Conservation (phyloP, 2,329 filamentous ascomycete species). For the Stachybotrys chartarum region DNA sequence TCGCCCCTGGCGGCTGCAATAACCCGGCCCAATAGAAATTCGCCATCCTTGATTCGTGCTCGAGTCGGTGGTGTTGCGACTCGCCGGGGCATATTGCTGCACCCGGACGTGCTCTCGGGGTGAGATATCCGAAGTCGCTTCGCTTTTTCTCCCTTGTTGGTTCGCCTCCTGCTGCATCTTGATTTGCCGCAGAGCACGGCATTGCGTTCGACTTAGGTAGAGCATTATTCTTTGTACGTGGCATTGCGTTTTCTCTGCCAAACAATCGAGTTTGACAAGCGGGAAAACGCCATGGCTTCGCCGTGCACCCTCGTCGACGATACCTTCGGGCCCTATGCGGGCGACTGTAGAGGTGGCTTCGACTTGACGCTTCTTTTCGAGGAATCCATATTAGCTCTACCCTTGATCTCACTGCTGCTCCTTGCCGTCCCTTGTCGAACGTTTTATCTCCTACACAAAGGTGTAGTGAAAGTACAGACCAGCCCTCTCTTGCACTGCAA, state of each 20-base stretch:
- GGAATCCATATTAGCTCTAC: constrained; percentile 21
- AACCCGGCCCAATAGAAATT: neutral
- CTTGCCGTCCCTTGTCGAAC: constrained; percentile 15
- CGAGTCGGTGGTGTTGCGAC: neutral
- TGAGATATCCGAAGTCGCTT: too few species aligned
- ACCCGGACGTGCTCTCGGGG: too few species aligned
- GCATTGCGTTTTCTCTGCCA: too few species aligned
- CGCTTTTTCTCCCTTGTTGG: too few species aligned
- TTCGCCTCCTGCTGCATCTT: too few species aligned
- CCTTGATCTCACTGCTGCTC: constrained; percentile 17
- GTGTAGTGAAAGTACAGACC: constrained; percentile 10
- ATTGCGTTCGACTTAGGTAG: too few species aligned
- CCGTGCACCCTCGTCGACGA: constrained; percentile 7
- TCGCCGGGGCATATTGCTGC: too few species aligned
- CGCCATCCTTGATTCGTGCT: neutral
- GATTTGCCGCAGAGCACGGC: too few species aligned
- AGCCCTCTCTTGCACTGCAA: constrained; percentile 11
- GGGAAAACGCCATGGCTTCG: constrained; percentile 1
- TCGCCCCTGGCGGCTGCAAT: too few species aligned
- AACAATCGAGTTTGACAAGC: neutral
- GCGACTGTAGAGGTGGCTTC: constrained; percentile 30
- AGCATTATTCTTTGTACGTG: too few species aligned
- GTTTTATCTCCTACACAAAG: constrained; percentile 10
- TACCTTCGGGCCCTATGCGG: constrained; percentile 11
- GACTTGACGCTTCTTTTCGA: constrained; percentile 43